Evolutionary conservation across 106 monocot species (phyloP).

Genomic region (Agapanthus africanus): DNA sequence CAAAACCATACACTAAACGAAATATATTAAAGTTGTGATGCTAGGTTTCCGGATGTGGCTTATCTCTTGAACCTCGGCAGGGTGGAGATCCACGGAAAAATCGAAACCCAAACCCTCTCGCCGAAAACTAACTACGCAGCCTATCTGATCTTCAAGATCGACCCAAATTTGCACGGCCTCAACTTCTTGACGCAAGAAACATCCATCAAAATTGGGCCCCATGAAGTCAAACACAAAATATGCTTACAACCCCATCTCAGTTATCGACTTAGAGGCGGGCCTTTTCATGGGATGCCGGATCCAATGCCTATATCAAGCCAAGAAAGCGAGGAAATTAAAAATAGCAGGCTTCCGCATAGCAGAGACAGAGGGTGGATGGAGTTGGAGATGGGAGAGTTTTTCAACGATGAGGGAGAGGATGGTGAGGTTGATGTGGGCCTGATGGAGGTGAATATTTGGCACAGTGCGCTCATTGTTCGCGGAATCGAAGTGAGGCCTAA

Average conservation of each 20-base stretch:
- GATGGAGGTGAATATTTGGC: conserved; percentile 23
- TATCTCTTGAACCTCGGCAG: conserved; percentile 53
- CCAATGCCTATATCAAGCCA: too few species aligned
- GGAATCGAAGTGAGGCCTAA: conserved; percentile 56
- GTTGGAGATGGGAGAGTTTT: conserved; percentile 47
- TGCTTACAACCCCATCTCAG: too few species aligned
- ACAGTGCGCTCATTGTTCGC: conserved; percentile 44
- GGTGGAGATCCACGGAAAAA: conserved; percentile 55
- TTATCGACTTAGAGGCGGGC: too few species aligned
- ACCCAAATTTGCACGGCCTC: neutral
- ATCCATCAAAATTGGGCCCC: conserved; percentile 14
- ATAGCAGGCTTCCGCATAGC: too few species aligned
- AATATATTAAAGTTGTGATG: too few species aligned
- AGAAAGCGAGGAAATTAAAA: too few species aligned
- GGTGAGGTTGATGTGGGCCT: conserved; percentile 37
- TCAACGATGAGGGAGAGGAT: conserved; percentile 28
- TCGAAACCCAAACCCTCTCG: conserved; percentile 35
- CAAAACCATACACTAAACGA: too few species aligned
- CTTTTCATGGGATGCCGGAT: too few species aligned
- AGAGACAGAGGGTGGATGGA: conserved; percentile 53
- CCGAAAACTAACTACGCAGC: conserved; percentile 39
- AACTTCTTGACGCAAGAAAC: conserved; percentile 19
- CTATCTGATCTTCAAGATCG: conserved; percentile 47
- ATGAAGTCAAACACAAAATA: too few species aligned
- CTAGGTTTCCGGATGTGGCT: conserved; percentile 77